phyloP scores from a whole-genome alignment of 163 green algal genomes.

The Coccomyxa subellipsoidea region DNA sequence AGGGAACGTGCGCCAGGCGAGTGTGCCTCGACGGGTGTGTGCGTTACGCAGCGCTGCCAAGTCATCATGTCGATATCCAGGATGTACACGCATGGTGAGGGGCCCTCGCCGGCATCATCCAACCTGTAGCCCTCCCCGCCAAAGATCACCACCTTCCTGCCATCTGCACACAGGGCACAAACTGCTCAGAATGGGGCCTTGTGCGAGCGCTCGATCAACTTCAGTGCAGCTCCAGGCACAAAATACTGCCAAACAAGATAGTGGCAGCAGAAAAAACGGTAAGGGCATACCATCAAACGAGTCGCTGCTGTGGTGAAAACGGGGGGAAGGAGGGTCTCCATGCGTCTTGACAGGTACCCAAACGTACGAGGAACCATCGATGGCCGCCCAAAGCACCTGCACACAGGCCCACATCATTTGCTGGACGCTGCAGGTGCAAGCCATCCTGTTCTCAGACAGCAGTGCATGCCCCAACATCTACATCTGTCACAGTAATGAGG shows the following conservation, averaged over 20 bases:
- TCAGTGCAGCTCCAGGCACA: too few relatives aligned
- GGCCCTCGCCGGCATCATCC: not conserved
- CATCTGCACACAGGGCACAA: constrained; percentile 16
- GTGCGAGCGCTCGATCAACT: too few relatives aligned
- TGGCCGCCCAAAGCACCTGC: constrained; percentile 17
- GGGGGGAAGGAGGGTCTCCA: constrained; percentile 3
- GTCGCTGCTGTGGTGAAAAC: constrained; percentile 22
- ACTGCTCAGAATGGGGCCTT: too few relatives aligned
- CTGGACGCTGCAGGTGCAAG: not conserved
- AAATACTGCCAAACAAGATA: too few relatives aligned
- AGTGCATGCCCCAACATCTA: too few relatives aligned
- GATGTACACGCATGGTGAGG: constrained; percentile 12
- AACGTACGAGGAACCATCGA: constrained; percentile 9
- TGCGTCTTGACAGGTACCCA: constrained; percentile 14
- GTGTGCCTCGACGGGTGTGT: not conserved
- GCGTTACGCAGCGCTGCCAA: constrained; percentile 4
- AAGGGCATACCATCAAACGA: constrained; percentile 18
- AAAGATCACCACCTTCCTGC: constrained; percentile 18
- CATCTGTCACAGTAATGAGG: too few relatives aligned
- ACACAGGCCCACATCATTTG: not conserved
- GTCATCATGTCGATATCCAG: constrained; percentile 16
- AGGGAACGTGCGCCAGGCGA: constrained; percentile 16
- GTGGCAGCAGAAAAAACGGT: not conserved
- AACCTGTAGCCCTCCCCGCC: constrained; percentile 6
- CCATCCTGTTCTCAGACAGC: too few relatives aligned